phyloP scores from a whole-genome alignment of 1,284 basidiomycete species.

The Ceratobasidium sp. region DNA sequence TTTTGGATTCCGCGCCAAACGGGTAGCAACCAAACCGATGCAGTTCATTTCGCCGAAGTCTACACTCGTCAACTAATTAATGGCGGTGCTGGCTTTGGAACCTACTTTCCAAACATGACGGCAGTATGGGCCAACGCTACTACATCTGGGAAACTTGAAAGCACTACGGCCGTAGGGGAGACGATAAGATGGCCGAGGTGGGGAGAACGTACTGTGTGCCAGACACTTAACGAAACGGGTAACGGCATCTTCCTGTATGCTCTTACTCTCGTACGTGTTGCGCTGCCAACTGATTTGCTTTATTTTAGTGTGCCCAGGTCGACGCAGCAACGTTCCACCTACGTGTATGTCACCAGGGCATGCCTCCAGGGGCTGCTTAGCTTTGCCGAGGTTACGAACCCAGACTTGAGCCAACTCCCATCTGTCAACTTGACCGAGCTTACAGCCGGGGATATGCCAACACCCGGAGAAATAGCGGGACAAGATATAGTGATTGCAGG shows the following conservation, averaged over 20 bases:
- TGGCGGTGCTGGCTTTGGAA: conserved; percentile 31
- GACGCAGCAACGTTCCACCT: background rate
- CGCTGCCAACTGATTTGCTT: background rate
- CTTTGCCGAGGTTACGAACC: conserved; percentile 9
- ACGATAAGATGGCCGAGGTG: conserved; percentile 41
- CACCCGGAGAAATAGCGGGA: background rate
- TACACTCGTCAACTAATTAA: conserved; percentile 26
- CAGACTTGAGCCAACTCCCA: conserved; percentile 8
- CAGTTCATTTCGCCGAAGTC: conserved; percentile 31
- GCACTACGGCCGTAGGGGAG: conserved; percentile 5
- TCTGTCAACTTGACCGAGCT: background rate
- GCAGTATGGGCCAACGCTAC: conserved; percentile 39
- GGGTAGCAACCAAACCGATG: conserved; percentile 2
- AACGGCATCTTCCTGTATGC: conserved; percentile 19
- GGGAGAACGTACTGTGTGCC: conserved; percentile 37
- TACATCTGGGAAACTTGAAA: background rate
- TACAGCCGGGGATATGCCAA: background rate
- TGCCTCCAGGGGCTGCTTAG: conserved; percentile 2
- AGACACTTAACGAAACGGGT: conserved; percentile 6
- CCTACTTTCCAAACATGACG: conserved; percentile 29
- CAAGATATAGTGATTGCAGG: conserved; percentile 5
- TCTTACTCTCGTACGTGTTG: background rate
- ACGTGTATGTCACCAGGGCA: conserved; percentile 35
- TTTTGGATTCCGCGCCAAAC: conserved; percentile 17
- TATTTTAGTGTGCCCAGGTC: conserved; percentile 12